Percentiles rank a stretch among this genome's conserved stretches.
Conservation (phyloP, 192 early-diverging fungal species). For the Linnemannia exigua region DNA sequence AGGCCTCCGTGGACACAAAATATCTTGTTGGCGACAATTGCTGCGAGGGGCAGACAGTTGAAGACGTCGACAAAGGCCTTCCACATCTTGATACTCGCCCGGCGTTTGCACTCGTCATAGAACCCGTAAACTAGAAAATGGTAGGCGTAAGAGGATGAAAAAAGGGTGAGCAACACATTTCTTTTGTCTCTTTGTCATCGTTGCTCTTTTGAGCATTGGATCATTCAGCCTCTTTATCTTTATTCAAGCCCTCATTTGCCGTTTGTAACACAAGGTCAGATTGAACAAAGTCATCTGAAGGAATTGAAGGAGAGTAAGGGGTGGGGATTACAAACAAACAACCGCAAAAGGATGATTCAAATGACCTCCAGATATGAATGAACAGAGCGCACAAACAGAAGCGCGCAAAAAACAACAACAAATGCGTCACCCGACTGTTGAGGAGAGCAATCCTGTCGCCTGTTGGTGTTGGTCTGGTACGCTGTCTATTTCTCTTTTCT, state of each 20-base stretch:
- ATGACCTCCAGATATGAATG: too few species aligned
- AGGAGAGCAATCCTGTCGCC: too few species aligned
- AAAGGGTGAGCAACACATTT: slow-evolving; percentile 15
- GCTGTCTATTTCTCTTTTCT: background rate
- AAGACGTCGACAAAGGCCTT: slow-evolving; percentile 94
- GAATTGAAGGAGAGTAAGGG: background rate
- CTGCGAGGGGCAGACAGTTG: slow-evolving; percentile 93
- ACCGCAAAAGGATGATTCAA: too few species aligned
- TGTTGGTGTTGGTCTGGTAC: slow-evolving; percentile 2
- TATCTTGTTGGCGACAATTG: slow-evolving; percentile 92
- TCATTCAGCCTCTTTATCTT: background rate
- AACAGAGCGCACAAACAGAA: too few species aligned
- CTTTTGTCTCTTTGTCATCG: background rate
- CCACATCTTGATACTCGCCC: slow-evolving; percentile 91
- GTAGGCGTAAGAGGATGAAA: slow-evolving; percentile 5
- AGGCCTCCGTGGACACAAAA: slow-evolving; percentile 97
- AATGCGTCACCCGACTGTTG: background rate
- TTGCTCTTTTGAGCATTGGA: background rate
- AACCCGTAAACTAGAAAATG: slow-evolving; percentile 90
- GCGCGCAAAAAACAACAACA: background rate
- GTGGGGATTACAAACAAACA: background rate
- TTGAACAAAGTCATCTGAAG: background rate
- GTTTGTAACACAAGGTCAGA: slow-evolving; percentile 8
- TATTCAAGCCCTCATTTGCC: background rate
- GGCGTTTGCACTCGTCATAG: slow-evolving; percentile 97